Percentiles rank a stretch among this genome's conserved stretches.
Evolutionary conservation across 371 early-diverging fungal species (phyloP).

Genomic region (Mortierella sp.): DNA sequence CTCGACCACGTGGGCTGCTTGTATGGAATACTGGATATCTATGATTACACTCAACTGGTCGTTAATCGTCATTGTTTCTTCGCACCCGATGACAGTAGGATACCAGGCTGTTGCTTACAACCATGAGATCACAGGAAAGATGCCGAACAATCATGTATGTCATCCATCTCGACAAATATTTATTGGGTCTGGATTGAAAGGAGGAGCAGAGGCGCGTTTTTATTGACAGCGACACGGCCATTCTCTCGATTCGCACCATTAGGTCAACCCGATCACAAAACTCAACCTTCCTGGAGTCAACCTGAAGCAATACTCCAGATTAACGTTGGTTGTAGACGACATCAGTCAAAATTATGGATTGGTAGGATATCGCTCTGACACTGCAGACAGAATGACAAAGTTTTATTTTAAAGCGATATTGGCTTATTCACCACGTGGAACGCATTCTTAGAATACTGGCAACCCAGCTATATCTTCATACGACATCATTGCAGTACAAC

Average conservation of each 20-base stretch:
- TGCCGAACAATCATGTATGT: conserved; percentile 68
- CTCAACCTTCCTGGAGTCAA: conserved; percentile 56
- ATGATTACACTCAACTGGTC: background rate
- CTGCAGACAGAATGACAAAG: too few relatives aligned
- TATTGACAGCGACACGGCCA: background rate
- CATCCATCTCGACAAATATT: background rate
- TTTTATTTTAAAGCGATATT: background rate
- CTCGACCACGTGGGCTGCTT: background rate
- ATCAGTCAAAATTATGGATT: conserved; percentile 73
- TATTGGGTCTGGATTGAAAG: background rate
- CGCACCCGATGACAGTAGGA: conserved; percentile 65
- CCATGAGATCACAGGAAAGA: conserved; percentile 66
- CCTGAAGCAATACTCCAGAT: conserved; percentile 67
- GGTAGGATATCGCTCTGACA: conserved; percentile 53
- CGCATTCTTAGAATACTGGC: conserved; percentile 58
- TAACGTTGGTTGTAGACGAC: conserved; percentile 75
- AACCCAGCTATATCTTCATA: conserved; percentile 67
- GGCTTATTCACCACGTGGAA: background rate
- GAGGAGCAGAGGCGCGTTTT: background rate
- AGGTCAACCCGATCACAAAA: conserved; percentile 64
- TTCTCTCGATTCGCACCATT: background rate
- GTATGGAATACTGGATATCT: background rate
- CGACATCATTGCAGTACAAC: conserved; percentile 90
- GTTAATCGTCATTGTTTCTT: background rate
- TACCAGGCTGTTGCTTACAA: conserved; percentile 83